Base-by-base conservation (phyloP, 139 green algal genomes). In the Zygnema cylindricum region DNA sequence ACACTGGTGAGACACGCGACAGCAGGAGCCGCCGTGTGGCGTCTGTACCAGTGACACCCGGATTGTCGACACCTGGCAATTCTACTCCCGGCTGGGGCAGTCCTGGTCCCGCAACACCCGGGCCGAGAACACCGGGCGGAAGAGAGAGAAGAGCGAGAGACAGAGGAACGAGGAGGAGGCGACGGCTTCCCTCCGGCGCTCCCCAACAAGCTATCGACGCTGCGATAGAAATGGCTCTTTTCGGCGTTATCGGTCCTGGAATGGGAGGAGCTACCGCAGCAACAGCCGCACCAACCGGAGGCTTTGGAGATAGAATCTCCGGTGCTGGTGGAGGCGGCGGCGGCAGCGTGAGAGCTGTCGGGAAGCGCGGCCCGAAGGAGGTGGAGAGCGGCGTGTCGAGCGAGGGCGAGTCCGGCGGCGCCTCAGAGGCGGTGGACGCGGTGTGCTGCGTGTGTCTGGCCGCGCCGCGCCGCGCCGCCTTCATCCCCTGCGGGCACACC, bases 401-500 rank as follows among this genome's bases (percentile, higher is more conserved):
- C 16, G 49, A 63, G 49, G 49, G 16, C 7, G 40, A 57, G n/a
- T n/a, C n/a, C 69, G 78, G 1, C 1, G 78, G 42, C 23, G 36
- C 30, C 33, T 39, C 1, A 22, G 78, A 85, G 39, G 1, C 1
- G 0, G 1, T 77, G 78, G 78, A 85, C 49, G 22, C 22, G 21
- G 2, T 49, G 21, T 85, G 78, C 78, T 85, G 78, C 32, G 78
- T 85, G 35, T 85, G 78, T 41, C 33, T 85, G 38, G 36, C 43
- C 49, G 42, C 49, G 35, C 2, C 3, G 1, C 2, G 36, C 33
- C 39, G 41, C 39, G 78, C 78, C 35, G 78, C 78, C 1, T 69
- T 85, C 40, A 57, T 85, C 33, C 78, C 78, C 7, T 85, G 78
- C 16, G 78, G 78, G 0, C 78, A 85, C 78, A 69, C 69, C 49